Conservation (phyloP, 441 rosid genomes). For the Rhodomyrtus psidioides region DNA sequence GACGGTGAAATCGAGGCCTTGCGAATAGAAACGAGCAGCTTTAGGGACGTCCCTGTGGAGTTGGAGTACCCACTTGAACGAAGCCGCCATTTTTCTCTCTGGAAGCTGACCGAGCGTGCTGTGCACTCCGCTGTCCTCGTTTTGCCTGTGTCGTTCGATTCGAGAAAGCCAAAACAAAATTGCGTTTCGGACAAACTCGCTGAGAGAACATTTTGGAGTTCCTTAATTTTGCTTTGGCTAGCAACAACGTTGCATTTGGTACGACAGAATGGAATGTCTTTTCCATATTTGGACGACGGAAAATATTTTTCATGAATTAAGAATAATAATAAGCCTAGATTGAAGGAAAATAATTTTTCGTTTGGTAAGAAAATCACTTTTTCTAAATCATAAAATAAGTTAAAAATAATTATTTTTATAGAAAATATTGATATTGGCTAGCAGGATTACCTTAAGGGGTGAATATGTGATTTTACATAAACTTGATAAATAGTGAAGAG, state of each 20-base stretch:
- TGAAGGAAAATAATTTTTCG: neutral
- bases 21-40: constrained; percentile 77
- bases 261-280: neutral
- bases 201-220: neutral
- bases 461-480: no score
- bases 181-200: neutral
- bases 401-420: neutral
- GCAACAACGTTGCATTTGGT: neutral
- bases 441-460: no score
- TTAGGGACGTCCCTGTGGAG: constrained; percentile 87
- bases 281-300: accelerated
- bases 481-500: no score
- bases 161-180: neutral
- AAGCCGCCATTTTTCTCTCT: constrained; percentile 28
- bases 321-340: neutral
- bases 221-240: neutral
- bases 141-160: neutral
- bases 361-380: neutral
- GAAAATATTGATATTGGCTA: neutral
- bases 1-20: constrained; percentile 73
- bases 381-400: neutral
- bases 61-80: constrained; percentile 85
- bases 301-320: neutral
- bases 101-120: neutral
- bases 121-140: neutral